Base-by-base conservation (phyloP, 2,329 filamentous ascomycete species). In the Aspergillus proliferans region DNA sequence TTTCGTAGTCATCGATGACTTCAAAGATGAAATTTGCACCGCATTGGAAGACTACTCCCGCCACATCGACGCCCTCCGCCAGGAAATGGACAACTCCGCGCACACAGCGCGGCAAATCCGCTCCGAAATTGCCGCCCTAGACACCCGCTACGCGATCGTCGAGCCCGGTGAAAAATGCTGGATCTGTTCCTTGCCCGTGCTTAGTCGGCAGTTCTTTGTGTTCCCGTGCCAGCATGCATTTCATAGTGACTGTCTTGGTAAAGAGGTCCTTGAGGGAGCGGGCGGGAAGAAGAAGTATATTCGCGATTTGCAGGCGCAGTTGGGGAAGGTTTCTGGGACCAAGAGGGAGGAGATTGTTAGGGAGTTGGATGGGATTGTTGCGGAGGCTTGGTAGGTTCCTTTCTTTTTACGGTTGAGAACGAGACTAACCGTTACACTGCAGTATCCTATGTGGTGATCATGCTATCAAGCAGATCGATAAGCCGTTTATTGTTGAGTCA, bases 211-310 rank as follows among this genome's bases (percentile, higher is more conserved):
- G 61, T 98, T 98, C 71, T 98, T 97, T 59, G 93, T 98, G 15
- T 98, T 98, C 58, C 93, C 93, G 0, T 98, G 93, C 69, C 93
- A 98, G 74, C 93, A 98, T 70, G 88, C 91, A 3, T 98, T 98
- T 64, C 93, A 98, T 69, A 92, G 88, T 39, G 93, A 98, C 66
- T 98, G 93, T 67, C 72, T 98, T 44, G 92, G 89, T 0, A 85
- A 83, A 60, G 87, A 86, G 63, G 89, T 97, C 1, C 78, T 96
- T 47, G 87, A 92, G 67, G 85, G 89, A 56, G 84, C 86, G 1
- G 88, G 89, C 0, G 85, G 83, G 15, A 88, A 86, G 70, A 83
- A 85, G 14, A 85, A 85, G 66, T 79, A 87, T 57, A 96, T 98
- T 58, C 81, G 82, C 52, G 90, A 96, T 69, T 74, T 95, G 57